Percentiles rank a stretch among this genome's conserved stretches.
These are phyloP conservation scores for Trichoderma breve DNA, from an alignment of 2,329 filamentous ascomycete species.

Conservation along the genomic window DNA sequence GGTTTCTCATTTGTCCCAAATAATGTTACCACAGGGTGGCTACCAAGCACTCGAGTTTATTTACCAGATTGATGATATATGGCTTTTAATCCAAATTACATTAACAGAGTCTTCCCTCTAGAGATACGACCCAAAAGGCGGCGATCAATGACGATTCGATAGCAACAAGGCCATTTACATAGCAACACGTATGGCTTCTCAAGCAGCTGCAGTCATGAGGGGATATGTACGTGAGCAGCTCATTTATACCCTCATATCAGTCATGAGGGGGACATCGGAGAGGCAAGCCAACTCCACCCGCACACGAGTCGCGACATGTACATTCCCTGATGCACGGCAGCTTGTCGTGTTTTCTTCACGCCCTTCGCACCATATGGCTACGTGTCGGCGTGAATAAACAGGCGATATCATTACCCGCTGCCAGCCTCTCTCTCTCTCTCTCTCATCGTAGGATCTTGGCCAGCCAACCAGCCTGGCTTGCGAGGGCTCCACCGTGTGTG, in stretches of 20 bases:
- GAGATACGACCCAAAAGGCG: too few relatives aligned
- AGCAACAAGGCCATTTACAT: not conserved
- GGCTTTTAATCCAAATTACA: not conserved
- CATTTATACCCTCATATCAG: not conserved
- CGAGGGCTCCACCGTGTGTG: not conserved
- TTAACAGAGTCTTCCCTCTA: not conserved
- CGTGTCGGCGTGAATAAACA: not conserved
- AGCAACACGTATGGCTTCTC: not conserved
- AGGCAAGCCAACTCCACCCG: not conserved
- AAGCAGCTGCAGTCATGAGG: not conserved
- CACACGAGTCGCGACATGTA: not conserved
- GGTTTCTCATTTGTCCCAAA: conserved; percentile 8
- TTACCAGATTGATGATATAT: not conserved
- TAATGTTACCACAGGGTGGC: not conserved
- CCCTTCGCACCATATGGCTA: not conserved
- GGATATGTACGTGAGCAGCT: not conserved
- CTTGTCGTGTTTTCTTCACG: not conserved
- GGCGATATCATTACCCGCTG: not conserved
- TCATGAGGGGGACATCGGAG: not conserved
- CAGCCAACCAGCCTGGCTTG: not conserved
- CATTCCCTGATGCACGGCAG: not conserved
- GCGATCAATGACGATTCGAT: not conserved
- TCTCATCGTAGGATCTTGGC: not conserved
- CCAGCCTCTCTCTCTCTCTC: not conserved
- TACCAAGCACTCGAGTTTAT: not conserved